phyloP scores from a whole-genome alignment of 306 rosid genomes.

The Cucumis hystrix region DNA sequence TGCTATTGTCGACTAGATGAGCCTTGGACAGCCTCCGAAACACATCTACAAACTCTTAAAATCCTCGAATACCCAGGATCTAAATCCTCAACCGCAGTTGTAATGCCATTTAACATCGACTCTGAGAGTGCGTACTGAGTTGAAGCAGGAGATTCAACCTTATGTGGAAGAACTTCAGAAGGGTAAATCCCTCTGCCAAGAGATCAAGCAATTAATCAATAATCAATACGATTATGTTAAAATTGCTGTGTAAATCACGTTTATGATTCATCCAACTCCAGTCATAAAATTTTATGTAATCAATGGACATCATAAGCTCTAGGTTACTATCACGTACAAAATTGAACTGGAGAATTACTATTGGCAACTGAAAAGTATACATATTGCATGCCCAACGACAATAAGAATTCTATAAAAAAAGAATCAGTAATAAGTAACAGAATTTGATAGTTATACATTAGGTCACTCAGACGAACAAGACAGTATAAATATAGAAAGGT shows the following conservation, averaged over 20 bases:
- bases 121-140: slow-evolving; percentile 17
- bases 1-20: slow-evolving; percentile 6
- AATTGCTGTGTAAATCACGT: neutral
- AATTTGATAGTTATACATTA: neutral
- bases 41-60: slow-evolving; percentile 43
- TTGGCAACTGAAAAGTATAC: neutral
- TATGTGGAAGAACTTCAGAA: slow-evolving; percentile 48
- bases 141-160: slow-evolving; percentile 19
- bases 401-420: neutral
- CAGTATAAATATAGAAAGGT: neutral
- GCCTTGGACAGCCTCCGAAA: slow-evolving; percentile 33
- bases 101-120: slow-evolving; percentile 31
- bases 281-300: neutral
- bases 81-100: slow-evolving; percentile 29
- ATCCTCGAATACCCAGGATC: slow-evolving; percentile 49
- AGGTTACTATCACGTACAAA: neutral
- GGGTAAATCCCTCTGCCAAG: slow-evolving; percentile 76
- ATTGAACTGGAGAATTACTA: neutral
- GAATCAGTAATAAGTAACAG: neutral
- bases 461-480: neutral
- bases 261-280: neutral
- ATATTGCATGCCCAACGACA: neutral
- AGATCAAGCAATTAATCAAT: slow-evolving; percentile 11
- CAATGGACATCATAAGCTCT: neutral
- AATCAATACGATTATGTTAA: slow-evolving; percentile 12